Percentiles rank a stretch among this genome's conserved stretches.
These are phyloP conservation scores for Hypomontagnella submonticulosa DNA, from an alignment of 495 filamentous ascomycete genomes.

Conservation along the genomic window DNA sequence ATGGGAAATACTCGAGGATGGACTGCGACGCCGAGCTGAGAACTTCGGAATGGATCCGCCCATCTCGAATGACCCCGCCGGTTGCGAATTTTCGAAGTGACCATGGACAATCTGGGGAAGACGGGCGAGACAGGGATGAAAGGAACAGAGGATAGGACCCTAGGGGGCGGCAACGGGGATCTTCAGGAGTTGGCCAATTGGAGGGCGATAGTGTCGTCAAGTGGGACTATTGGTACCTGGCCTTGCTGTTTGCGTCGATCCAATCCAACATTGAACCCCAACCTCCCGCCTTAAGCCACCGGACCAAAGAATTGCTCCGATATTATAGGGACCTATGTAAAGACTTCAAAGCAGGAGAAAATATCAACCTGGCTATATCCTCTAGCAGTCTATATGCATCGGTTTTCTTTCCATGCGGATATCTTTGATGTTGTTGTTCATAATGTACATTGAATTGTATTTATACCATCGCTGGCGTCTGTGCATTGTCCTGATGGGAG, in stretches of 20 bases:
- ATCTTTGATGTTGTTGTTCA: background rate
- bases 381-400: too few relatives aligned
- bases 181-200: slow-evolving; percentile 31
- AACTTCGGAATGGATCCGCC: slow-evolving; percentile 24
- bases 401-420: background rate
- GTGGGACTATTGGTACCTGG: slow-evolving; percentile 13
- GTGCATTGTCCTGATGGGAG: slow-evolving; percentile 1
- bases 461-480: background rate
- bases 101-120: too few relatives aligned
- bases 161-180: background rate
- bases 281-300: background rate
- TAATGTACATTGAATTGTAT: slow-evolving; percentile 15
- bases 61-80: slow-evolving; percentile 20
- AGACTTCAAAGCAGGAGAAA: background rate
- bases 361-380: background rate
- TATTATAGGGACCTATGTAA: too few relatives aligned
- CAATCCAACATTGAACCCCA: too few relatives aligned
- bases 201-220: slow-evolving; percentile 18
- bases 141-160: slow-evolving; percentile 5
- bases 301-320: background rate
- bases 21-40: background rate
- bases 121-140: slow-evolving; percentile 10
- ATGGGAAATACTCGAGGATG: background rate
- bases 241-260: slow-evolving; percentile 20
- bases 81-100: slow-evolving; percentile 25